Evolutionary conservation across 495 filamentous ascomycete genomes (phyloP), one percentile per base, ranked within the genome.

Genomic region (Penicillium arizonense): DNA sequence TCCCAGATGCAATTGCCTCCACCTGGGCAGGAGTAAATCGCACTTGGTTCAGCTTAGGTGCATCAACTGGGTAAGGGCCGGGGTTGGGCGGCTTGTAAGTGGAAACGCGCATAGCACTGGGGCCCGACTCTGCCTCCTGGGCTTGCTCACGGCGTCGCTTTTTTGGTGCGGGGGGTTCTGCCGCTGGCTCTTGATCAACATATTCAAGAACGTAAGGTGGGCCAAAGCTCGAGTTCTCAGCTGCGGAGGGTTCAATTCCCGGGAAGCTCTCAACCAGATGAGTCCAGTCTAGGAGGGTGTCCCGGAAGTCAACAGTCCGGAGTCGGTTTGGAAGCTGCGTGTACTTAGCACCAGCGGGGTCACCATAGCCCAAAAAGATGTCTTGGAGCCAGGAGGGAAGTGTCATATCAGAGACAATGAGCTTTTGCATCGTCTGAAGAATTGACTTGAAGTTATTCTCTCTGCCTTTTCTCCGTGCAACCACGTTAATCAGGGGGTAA

Each of bases 391-490:
- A 99, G 11, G 87, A 80, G 3, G 95, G 91, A 36, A 96, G 81
- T 7, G 89, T 85, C 21, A 95, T 84, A 53, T 96, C 88, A 2
- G 91, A 90, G 24, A 96, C 79, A 4, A 90, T 86, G 23, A 99
- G 81, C 43, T 84, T 88, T 61, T 86, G 86, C 63, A 99, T 94
- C 1, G 91, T 96, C 53, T 96, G 88, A 14, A 99, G 76, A 16
- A 97, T 86, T 9, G 91, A 85, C 62, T 90, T 97, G 81, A 97
- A 99, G 67, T 97, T 99, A 66, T 99, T 99, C 65, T 97, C 95
- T 40, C 91, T 79, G 14, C 88, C 86, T 66, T 84, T 88, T 47
- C 94, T 82, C 32, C 93, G 87, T 26, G 96, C 79, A 44, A 99
- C 68, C 4, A 97, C 76, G 62, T 99, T 97, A 55, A 99, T 86